Conservation (phyloP, 768 basidiomycete genomes). For the Kondoa subrosea region DNA sequence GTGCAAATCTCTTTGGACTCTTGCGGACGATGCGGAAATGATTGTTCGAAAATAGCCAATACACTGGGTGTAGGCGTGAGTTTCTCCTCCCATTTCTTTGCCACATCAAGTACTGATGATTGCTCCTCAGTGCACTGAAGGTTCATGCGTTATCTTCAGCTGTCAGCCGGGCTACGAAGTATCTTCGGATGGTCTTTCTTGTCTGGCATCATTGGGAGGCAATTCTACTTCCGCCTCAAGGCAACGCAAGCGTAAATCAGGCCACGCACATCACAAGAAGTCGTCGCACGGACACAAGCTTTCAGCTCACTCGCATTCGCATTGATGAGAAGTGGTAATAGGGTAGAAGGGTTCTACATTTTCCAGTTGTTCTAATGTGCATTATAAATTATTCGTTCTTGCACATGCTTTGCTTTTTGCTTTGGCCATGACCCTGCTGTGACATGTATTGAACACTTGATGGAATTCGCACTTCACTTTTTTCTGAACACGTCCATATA, state of each 20-base stretch:
- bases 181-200: neutral
- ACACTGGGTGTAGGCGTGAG: conserved; percentile 29
- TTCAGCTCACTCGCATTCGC: neutral
- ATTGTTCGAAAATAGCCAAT: conserved; percentile 52
- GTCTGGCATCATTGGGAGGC: neutral
- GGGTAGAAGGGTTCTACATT: too few relatives aligned
- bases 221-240: too few relatives aligned
- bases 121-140: conserved; percentile 7
- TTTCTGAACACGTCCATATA: too few relatives aligned
- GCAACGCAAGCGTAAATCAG: neutral
- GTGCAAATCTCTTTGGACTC: conserved; percentile 46
- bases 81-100: neutral
- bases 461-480: too few relatives aligned
- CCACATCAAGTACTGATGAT: neutral
- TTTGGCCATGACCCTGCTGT: too few relatives aligned
- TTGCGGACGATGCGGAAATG: conserved; percentile 65
- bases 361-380: too few relatives aligned
- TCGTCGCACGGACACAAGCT: neutral
- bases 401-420: too few relatives aligned
- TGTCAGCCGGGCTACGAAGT: conserved; percentile 11
- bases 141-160: conserved; percentile 16
- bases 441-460: too few relatives aligned
- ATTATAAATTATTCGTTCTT: too few relatives aligned
- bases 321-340: too few relatives aligned
- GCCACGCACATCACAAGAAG: neutral